Evolutionary conservation across 768 basidiomycete genomes (phyloP).

Genomic region (Phanerochaete carnosa): DNA sequence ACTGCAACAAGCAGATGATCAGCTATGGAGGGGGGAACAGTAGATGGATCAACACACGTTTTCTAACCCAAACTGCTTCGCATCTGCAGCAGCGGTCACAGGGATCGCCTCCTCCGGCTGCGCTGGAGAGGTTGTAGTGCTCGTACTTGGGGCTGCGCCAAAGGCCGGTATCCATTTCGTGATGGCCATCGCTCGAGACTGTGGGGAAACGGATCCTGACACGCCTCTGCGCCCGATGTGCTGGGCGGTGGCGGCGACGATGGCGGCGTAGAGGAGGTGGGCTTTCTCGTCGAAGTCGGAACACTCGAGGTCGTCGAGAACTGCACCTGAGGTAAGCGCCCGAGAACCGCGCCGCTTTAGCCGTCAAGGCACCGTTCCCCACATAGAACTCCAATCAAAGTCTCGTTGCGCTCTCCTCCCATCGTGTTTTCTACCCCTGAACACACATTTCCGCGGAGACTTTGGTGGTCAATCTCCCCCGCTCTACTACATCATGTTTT

Average conservation of each 20-base stretch:
- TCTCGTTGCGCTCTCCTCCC: not conserved
- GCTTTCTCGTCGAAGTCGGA: not conserved
- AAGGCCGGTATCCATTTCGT: slow-evolving; percentile 26
- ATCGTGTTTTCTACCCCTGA: not conserved
- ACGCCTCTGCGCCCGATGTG: not conserved
- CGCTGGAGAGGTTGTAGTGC: slow-evolving; percentile 12
- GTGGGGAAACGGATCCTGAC: slow-evolving; percentile 5
- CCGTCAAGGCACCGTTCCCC: slow-evolving; percentile 9
- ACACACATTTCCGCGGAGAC: not conserved
- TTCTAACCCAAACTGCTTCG: slow-evolving; percentile 93
- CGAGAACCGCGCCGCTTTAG: slow-evolving; percentile 7
- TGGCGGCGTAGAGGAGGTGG: not conserved
- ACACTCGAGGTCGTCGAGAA: not conserved
- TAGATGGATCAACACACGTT: slow-evolving; percentile 60
- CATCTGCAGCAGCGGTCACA: slow-evolving; percentile 54
- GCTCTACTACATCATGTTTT: no score
- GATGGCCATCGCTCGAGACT: slow-evolving; percentile 20
- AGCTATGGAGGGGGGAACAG: slow-evolving; percentile 5
- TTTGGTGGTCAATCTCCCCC: no score
- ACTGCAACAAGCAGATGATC: slow-evolving; percentile 43
- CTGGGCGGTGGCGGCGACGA: not conserved
- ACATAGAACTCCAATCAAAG: not conserved
- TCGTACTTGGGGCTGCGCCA: slow-evolving; percentile 16
- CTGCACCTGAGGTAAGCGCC: not conserved
- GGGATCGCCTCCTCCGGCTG: slow-evolving; percentile 14